Evolutionary conservation across 2,329 filamentous ascomycete species (phyloP).

Genomic region (Graphium sp.): DNA sequence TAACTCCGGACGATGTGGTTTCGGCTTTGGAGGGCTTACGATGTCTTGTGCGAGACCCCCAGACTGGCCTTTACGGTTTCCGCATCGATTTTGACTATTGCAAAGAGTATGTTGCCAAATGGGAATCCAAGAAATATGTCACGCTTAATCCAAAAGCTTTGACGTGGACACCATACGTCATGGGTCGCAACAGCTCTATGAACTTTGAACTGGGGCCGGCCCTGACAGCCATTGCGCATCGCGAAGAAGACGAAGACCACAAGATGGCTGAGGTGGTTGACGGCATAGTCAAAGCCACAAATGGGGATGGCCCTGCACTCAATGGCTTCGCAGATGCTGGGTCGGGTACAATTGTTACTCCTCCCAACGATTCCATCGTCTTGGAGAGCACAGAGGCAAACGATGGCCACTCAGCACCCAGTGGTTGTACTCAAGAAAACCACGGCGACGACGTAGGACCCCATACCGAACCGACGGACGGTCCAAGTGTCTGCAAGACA

Average conservation of each 20-base stretch:
- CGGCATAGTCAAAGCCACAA: background rate
- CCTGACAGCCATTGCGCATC: slow-evolving; percentile 71
- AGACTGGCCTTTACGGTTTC: slow-evolving; percentile 78
- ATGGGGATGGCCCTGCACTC: slow-evolving; percentile 1
- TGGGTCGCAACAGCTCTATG: slow-evolving; percentile 71
- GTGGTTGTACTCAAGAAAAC: slow-evolving; percentile 10
- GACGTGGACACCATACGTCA: slow-evolving; percentile 93
- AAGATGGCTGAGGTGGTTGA: slow-evolving; percentile 15
- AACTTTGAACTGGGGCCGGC: slow-evolving; percentile 71
- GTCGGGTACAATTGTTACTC: background rate
- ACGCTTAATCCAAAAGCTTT: slow-evolving; percentile 65
- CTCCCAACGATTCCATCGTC: slow-evolving; percentile 1
- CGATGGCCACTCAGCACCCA: background rate
- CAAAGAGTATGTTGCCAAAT: slow-evolving; percentile 72
- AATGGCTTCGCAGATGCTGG: slow-evolving; percentile 1
- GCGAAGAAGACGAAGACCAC: slow-evolving; percentile 51
- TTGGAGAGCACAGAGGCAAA: slow-evolving; percentile 4
- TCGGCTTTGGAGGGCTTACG: slow-evolving; percentile 82
- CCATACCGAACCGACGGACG: too few species aligned
- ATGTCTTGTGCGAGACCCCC: slow-evolving; percentile 75
- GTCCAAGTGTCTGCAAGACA: too few species aligned
- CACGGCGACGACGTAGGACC: slow-evolving; percentile 9
- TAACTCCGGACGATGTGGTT: slow-evolving; percentile 93
- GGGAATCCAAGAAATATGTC: slow-evolving; percentile 78
- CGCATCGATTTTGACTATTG: slow-evolving; percentile 77